Conservation (phyloP, 2,329 filamentous ascomycete species). For the Samsoniella hepiali region DNA sequence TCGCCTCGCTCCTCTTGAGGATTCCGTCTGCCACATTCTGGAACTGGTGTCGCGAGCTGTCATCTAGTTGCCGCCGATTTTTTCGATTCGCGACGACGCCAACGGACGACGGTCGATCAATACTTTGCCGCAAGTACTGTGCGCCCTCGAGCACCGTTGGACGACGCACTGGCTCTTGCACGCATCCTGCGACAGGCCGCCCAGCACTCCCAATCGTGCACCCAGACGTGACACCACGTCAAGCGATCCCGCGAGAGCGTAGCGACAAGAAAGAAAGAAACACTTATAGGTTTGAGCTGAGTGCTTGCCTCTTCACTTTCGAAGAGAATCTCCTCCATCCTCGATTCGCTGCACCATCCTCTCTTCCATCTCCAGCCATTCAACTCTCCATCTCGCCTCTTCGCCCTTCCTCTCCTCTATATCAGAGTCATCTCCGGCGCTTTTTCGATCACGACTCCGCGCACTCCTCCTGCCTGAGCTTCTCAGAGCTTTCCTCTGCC, state of each 20-base stretch:
- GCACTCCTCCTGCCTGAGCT: conserved; percentile 11
- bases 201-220: neutral
- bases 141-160: neutral
- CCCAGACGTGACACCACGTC: conserved; percentile 19
- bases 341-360: conserved; percentile 35
- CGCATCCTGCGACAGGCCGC: conserved; percentile 1
- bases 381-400: conserved; percentile 34
- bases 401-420: conserved; percentile 26
- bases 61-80: neutral
- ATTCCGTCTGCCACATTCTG: neutral
- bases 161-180: neutral
- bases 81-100: conserved; percentile 10
- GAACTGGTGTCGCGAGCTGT: neutral
- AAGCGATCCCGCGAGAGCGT: conserved; percentile 8
- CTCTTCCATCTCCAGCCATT: conserved; percentile 29
- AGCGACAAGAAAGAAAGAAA: conserved; percentile 2
- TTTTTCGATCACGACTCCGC: conserved; percentile 11
- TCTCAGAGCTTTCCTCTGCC: conserved; percentile 22
- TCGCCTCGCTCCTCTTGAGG: conserved; percentile 1
- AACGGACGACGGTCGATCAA: neutral
- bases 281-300: conserved; percentile 36
- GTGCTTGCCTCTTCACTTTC: conserved; percentile 38
- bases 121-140: neutral
- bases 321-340: conserved; percentile 36
- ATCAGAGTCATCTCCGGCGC: conserved; percentile 7